Conservation (phyloP, 2,329 filamentous ascomycete genomes). For the Fonsecaea nubica region DNA sequence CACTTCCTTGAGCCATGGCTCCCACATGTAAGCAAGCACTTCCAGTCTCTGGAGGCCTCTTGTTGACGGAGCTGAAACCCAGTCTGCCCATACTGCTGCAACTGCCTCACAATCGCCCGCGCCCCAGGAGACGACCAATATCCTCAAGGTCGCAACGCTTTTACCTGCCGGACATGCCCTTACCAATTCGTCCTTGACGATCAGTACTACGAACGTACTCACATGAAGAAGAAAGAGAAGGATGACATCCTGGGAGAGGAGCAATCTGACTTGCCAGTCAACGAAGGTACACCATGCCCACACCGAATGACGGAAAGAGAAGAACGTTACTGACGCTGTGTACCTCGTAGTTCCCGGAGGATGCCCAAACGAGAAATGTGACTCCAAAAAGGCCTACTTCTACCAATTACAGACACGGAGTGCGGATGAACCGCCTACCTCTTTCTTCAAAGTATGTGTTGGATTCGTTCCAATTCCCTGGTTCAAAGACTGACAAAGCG, state of each 20-base stretch:
- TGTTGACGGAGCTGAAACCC: neutral
- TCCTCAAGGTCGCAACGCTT: slow-evolving; percentile 69
- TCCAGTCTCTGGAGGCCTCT: neutral
- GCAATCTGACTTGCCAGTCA: slow-evolving; percentile 38
- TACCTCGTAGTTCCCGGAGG: slow-evolving; percentile 37
- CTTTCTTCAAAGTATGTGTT: slow-evolving; percentile 78
- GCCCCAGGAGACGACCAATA: slow-evolving; percentile 48
- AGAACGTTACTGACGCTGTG: slow-evolving; percentile 1
- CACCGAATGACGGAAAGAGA: neutral
- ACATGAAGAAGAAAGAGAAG: slow-evolving; percentile 81
- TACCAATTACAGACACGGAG: slow-evolving; percentile 97
- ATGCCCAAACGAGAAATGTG: slow-evolving; percentile 81
- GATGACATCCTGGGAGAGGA: slow-evolving; percentile 80
- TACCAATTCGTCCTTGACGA: slow-evolving; percentile 85
- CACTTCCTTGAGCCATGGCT: slow-evolving; percentile 42
- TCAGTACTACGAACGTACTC: slow-evolving; percentile 79
- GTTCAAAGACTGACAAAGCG: slow-evolving; percentile 11
- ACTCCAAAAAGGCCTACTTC: slow-evolving; percentile 85
- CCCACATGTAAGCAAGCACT: slow-evolving; percentile 47
- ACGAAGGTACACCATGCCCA: slow-evolving; percentile 34
- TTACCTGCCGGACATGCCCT: slow-evolving; percentile 94
- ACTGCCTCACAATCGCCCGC: slow-evolving; percentile 56
- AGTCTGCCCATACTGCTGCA: slow-evolving; percentile 60
- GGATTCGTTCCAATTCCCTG: neutral
- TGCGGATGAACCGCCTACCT: slow-evolving; percentile 98